Evolutionary conservation across 1,139 yeast genomes (phyloP), one percentile per base, ranked within the genome.

Genomic region (Yamadazyma atlantica): DNA sequence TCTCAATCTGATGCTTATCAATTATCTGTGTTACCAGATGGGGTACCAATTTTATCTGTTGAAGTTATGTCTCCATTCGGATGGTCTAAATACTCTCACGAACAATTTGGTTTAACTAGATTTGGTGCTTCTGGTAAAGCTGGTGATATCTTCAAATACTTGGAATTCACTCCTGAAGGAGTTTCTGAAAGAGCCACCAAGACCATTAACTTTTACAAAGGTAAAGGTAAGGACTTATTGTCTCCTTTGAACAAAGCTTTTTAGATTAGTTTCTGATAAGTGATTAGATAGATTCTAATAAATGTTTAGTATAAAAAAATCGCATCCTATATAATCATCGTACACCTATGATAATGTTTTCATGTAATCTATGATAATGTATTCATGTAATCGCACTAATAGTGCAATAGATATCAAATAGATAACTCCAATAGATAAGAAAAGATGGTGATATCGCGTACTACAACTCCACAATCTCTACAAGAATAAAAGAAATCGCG

Each of bases 71-170:
- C 95, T 42, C 83, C 96, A 45, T 74, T 78, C 55, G 97, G 97
- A 47, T 94, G 98, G 99, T 75, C 83, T 57, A 86, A 84, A 69
- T 94, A 89, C 76, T 81, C 97, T 45, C 98, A 94, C 73, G 95
- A 86, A 74, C 95, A 89, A 67, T 87, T 92, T 60, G 97, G 97
- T 67, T 78, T 94, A 63, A 80, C 89, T 80, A 81, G 89, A 72
- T 94, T 92, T 62, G 99, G 99, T 78, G 95, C 94, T 50, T 89
- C 97, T 46, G 98, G 96, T 65, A 87, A 88, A 65, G 95, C 85
- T 60, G 69, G 72, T 44, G 88, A 85, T 46, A 78, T 92, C 44
- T 94, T 82, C 82, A 80, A 86, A 68, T 73, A 62, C 75, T 87
- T 90, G 55, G 96, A 80, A 50, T 92, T 94, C 76, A 90, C 96